Percentiles rank a stretch among this genome's conserved stretches.
Conservation (phyloP, 1,139 yeast species). For the Suhomyces maxii region DNA sequence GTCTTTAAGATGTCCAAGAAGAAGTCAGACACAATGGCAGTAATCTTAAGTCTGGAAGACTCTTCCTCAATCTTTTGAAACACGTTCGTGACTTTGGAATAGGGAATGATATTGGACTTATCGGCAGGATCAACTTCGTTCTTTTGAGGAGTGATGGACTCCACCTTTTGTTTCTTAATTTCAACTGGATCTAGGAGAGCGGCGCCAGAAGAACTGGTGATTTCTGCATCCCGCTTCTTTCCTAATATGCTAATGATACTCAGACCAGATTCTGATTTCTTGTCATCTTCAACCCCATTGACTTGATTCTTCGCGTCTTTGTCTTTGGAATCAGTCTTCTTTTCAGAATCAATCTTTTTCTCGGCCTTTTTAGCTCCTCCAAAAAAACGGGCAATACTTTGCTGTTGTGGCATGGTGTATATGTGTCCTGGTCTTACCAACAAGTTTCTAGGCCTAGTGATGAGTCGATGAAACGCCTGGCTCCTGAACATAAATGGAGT, state of each 20-base stretch:
- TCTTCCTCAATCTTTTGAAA: conserved; percentile 79
- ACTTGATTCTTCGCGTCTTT: not conserved
- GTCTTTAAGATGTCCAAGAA: conserved; percentile 60
- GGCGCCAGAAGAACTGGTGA: too few species aligned
- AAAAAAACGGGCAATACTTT: conserved; percentile 38
- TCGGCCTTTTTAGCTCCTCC: conserved; percentile 12
- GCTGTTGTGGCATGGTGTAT: conserved; percentile 39
- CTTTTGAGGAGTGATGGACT: not conserved
- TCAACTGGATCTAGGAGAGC: not conserved
- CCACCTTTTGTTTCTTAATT: not conserved
- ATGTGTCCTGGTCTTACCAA: not conserved
- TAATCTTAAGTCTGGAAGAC: conserved; percentile 78
- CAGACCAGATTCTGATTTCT: not conserved
- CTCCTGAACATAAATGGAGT: conserved; percentile 1
- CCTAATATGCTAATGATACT: not conserved
- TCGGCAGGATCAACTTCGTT: not conserved
- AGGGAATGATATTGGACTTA: conserved; percentile 41
- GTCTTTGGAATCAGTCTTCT: not conserved
- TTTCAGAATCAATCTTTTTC: not conserved
- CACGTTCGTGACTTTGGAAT: conserved; percentile 61
- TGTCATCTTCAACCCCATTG: not conserved
- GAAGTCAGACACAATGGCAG: conserved; percentile 70
- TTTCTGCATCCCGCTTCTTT: not conserved
- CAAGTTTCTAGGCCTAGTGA: not conserved
- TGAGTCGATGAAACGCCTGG: conserved; percentile 2